Conservation (phyloP, 495 filamentous ascomycete genomes). For the Penicillium flavigenum region DNA sequence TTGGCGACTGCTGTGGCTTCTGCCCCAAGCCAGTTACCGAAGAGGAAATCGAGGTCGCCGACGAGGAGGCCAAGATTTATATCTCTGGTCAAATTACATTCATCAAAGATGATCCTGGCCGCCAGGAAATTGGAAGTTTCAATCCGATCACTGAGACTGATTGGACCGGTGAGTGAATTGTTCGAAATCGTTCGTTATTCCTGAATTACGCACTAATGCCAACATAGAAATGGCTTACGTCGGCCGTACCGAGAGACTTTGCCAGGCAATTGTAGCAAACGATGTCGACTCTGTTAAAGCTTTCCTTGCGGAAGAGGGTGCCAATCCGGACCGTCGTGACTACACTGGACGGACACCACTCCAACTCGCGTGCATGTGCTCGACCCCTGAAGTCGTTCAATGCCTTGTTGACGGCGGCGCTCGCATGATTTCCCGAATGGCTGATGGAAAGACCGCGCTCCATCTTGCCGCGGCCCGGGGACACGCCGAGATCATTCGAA, state of each 20-base stretch:
- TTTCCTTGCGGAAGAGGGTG: slow-evolving; percentile 62
- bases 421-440: slow-evolving; percentile 66
- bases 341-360: slow-evolving; percentile 79
- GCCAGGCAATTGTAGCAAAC: slow-evolving; percentile 71
- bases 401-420: slow-evolving; percentile 70
- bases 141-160: slow-evolving; percentile 77
- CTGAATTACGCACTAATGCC: not conserved
- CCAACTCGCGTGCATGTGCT: slow-evolving; percentile 68
- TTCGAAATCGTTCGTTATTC: too few species aligned
- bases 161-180: slow-evolving; percentile 66
- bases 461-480: slow-evolving; percentile 74
- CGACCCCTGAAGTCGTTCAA: slow-evolving; percentile 66
- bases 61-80: slow-evolving; percentile 69
- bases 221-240: slow-evolving; percentile 63
- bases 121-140: slow-evolving; percentile 70
- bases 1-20: slow-evolving; percentile 74
- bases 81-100: slow-evolving; percentile 69
- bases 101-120: slow-evolving; percentile 74
- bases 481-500: slow-evolving; percentile 62
- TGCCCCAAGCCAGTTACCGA: slow-evolving; percentile 67
- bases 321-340: slow-evolving; percentile 65
- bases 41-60: slow-evolving; percentile 65
- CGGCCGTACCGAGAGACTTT: slow-evolving; percentile 66
- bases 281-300: slow-evolving; percentile 64
- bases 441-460: slow-evolving; percentile 74